Evolutionary conservation across 2,329 filamentous ascomycete genomes (phyloP).

Genomic region (Pyricularia grisea): DNA sequence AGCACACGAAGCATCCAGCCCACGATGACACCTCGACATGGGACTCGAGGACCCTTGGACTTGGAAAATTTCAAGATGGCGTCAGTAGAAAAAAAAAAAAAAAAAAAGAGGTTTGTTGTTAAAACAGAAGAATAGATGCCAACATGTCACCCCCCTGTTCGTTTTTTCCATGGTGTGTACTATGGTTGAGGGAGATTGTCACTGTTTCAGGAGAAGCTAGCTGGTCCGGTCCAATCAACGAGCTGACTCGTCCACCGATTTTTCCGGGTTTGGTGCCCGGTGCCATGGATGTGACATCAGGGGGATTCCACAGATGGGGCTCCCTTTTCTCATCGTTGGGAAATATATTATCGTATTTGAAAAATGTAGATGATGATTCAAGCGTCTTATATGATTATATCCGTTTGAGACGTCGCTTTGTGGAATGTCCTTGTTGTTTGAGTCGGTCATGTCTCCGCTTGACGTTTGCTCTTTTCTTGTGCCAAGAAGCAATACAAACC

Average conservation of each 20-base stretch:
- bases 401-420: too few relatives aligned
- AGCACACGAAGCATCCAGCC: not conserved
- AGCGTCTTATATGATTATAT: too few relatives aligned
- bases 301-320: not conserved
- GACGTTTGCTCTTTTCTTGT: too few relatives aligned
- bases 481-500: too few relatives aligned
- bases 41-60: not conserved
- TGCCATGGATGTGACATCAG: too few relatives aligned
- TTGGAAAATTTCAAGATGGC: not conserved
- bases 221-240: not conserved
- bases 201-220: not conserved
- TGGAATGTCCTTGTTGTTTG: too few relatives aligned
- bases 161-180: not conserved
- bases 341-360: not conserved
- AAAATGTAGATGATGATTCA: too few relatives aligned
- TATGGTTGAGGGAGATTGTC: not conserved
- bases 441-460: too few relatives aligned
- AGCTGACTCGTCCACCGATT: not conserved
- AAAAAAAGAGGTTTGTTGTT: too few relatives aligned
- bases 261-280: not conserved
- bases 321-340: not conserved
- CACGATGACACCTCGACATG: not conserved
- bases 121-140: not conserved
- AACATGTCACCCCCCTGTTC: not conserved
- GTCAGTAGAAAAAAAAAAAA: not conserved